Evolutionary conservation across 192 early-diverging fungal species (phyloP), one percentile per base, ranked within the genome.

Genomic region (Umbelopsis isabellina): DNA sequence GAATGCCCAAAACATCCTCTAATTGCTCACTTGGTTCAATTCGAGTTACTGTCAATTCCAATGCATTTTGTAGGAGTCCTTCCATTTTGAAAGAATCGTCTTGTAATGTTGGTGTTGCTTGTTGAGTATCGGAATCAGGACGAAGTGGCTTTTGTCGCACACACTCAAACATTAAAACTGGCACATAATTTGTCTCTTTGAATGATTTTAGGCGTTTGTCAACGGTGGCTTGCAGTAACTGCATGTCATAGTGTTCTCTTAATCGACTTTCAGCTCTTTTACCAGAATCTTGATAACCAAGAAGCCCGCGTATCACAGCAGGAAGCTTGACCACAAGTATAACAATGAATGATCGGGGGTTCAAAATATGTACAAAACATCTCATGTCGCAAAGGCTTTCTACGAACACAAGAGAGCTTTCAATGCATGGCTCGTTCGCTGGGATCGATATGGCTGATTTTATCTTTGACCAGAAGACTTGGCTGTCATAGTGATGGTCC

Each of bases 351-450:
- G 84, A 82, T 37, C 77, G 71, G 10, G 75, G 49, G 44, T 84
- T 80, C 33, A 81, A 71, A 12, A 76, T 79, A 69, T 83, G 85
- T 41, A 87, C 80, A 75, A 85, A 85, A 50, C 86, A 87, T 33
- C 82, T 71, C 33, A 79, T 79, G 9, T 84, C 82, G 46, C 68
- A 50, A 12, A 85, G 71, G 33, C 80, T 72, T 49, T 65, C 48
- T n/a, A 78, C 65, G n/a, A 79, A 50, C 10, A 76, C 37, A 75
- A 49, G 18, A 72, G 77, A 25, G 80, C 70, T 53, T 72, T 71
- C 13, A 64, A 41, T 23, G 65, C 47, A 41, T 76, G 65, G 7
- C 2, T 77, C 50, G 2, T 76, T 69, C 6, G 53, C 48, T 49
- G 33, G 73, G 13, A 15, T 66, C 66, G 69, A 49, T 25, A 80